Evolutionary conservation across 1,284 basidiomycete species (phyloP), one percentile per base, ranked within the genome.

Genomic region (Cryptococcus sp.): DNA sequence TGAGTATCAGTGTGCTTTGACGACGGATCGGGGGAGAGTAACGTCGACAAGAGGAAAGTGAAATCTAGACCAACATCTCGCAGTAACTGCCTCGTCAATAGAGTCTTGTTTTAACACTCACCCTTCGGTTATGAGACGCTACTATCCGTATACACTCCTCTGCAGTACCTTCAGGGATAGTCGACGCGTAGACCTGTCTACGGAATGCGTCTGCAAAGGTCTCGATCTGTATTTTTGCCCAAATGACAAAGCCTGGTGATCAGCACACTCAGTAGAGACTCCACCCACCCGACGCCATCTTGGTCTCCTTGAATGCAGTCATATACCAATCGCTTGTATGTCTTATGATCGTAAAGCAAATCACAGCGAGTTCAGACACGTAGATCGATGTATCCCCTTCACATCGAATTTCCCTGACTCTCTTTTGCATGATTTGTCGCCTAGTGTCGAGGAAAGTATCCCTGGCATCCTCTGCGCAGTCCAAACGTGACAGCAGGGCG

Each of bases 321-420:
- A 97, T 82, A 76, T 92, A 99, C 96, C 95, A 98, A 74, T 99
- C 95, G 43, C 89, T 89, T 1, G 94, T 97, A 71, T 98, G 72
- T 23, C 73, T 66, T 15, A 78, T 59, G 13, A 77, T 64, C 8
- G 76, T 78, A 53, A 77, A 78, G 47, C 71, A 76, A 8, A 78
- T 75, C 15, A 77, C 66, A 7, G 72, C 71, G 31, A 79, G 61
- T 57, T 77, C 76, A 57, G 66, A 68, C 52, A 78, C 68, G 55
- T 77, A 79, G 10, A 74, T 61, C 23, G 62, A 65, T 53, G 75
- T 70, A 65, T 95, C 87, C 1, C 95, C 95, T 67, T 97, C 92
- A 65, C 94, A 95, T 53, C 84, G 83, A 70, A 98, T 96, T 68
- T 86, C 86, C 45, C 94, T 81, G 11, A 90, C 84, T 42, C 91